Base-by-base conservation (phyloP, 176 grass and related monocot species). In the Bothriochloa decipiens region DNA sequence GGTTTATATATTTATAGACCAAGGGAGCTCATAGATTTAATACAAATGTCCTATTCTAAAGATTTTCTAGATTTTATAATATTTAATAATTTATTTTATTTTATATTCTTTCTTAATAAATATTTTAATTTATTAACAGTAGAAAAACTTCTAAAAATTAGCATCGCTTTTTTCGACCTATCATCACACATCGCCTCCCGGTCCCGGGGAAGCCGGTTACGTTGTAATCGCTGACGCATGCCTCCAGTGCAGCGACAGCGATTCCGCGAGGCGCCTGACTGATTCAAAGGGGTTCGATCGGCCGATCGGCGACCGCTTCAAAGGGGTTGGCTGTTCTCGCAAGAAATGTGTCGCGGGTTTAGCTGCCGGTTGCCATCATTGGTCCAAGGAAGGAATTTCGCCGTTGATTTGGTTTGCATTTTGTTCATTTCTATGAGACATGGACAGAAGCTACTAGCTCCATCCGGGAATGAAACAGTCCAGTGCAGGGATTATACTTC, bases 241-340 rank as follows among this genome's bases (percentile, higher is more conserved):
- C 0, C 52, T 22, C 22, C 55, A 11, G 53, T n/a, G 53, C 20
- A 9, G 18, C 18, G 18, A n/a, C 70, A 63, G 60, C 60, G 23
- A 26, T 63, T 63, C 35, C 65, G 65, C 65, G 29, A 32, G 15
- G 68, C 36, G 47, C 32, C 43, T 42, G 86, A 89, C 87, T 76
- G 37, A 77, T 89, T 89, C 87, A 89, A 89, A 89, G 75, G 63
- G 74, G 11, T n/a, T n/a, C n/a, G 55, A 17, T 55, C 50, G 18
- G 4, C 50, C 49, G 2, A 14, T 15, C 9, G 53, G n/a, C 35
- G 84, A 86, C 84, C 68, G 61, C 40, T 87, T 91, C 89, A 87
- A 91, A 73, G 64, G 63, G 3, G 22, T 35, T 71, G 73, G 57
- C 60, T 26, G 45, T 60, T 81, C 70, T 17, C 3, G 26, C 46